These are phyloP conservation scores for Pyricularia pennisetigena DNA, from an alignment of 2,329 filamentous ascomycete genomes.

Conservation along the genomic window DNA sequence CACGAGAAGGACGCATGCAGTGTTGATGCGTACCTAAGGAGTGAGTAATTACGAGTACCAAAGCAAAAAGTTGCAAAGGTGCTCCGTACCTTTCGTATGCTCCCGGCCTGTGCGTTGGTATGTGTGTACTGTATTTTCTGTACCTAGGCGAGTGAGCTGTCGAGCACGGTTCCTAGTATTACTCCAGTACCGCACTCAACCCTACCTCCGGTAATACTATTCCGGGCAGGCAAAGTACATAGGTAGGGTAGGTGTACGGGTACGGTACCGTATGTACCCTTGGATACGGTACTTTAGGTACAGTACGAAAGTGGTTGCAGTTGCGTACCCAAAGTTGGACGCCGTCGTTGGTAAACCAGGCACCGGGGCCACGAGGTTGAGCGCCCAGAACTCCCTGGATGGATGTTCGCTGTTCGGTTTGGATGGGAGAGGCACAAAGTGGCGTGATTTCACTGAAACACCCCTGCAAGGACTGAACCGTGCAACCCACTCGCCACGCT, in stretches of 20 bases:
- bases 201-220: too few species aligned
- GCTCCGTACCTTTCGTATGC: neutral
- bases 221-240: too few species aligned
- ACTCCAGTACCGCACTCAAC: too few species aligned
- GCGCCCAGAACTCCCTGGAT: neutral
- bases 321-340: neutral
- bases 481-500: neutral
- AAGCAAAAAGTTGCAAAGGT: neutral
- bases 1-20: neutral
- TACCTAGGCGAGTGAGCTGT: too few species aligned
- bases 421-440: neutral
- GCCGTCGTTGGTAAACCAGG: neutral
- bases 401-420: neutral
- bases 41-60: too few species aligned
- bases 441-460: conserved; percentile 1
- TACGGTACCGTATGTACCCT: too few species aligned
- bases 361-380: neutral
- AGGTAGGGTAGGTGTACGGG: too few species aligned
- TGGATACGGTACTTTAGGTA: too few species aligned
- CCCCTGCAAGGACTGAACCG: neutral
- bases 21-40: too few species aligned
- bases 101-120: neutral
- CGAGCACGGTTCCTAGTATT: neutral
- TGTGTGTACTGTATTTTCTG: too few species aligned
- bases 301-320: neutral